A percentile compares a stretch with the other conserved stretches of the same genome.
Evolutionary conservation across 129 eudicot species (phyloP).

Genomic region (Tagetes erecta): DNA sequence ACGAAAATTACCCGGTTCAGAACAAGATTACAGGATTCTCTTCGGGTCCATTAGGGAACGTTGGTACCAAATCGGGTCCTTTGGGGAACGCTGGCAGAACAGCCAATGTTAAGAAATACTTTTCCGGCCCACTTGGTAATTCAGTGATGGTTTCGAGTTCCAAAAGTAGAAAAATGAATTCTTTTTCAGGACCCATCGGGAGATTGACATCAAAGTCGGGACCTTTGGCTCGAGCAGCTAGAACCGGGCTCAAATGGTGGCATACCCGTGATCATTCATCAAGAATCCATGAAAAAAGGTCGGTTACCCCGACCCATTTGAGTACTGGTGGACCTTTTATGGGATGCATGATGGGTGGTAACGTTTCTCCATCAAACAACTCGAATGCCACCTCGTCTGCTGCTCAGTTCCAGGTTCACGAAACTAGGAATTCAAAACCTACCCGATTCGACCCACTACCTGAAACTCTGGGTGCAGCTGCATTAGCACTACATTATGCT

Average conservation of each 20-base stretch:
- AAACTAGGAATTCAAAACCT: conserved; percentile 23
- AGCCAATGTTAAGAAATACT: conserved; percentile 28
- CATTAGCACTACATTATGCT: conserved; percentile 73
- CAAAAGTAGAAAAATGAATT: conserved; percentile 24
- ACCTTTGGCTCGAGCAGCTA: conserved; percentile 43
- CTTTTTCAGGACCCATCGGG: conserved; percentile 54
- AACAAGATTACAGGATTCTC: conserved; percentile 40
- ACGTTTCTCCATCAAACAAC: conserved; percentile 34
- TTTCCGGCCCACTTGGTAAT: conserved; percentile 59
- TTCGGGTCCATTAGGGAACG: conserved; percentile 45
- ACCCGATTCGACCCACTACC: conserved; percentile 45
- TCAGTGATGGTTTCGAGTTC: conserved; percentile 30
- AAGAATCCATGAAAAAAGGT: conserved; percentile 36
- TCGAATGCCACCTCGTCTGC: conserved; percentile 23
- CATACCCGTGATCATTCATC: conserved; percentile 44
- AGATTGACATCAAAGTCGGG: conserved; percentile 50
- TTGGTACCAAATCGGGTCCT: conserved; percentile 44
- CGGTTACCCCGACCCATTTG: conserved; percentile 25
- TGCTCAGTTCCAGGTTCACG: conserved; percentile 24
- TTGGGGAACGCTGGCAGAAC: conserved; percentile 25
- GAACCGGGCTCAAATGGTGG: conserved; percentile 48
- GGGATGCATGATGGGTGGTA: conserved; percentile 40
- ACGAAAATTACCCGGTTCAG: conserved; percentile 53
- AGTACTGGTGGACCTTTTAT: conserved; percentile 34
- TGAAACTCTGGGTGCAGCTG: conserved; percentile 72